These are phyloP conservation scores for Phytopythium oedochilum DNA, from an alignment of 352 stramenopile species.

Conservation along the genomic window DNA sequence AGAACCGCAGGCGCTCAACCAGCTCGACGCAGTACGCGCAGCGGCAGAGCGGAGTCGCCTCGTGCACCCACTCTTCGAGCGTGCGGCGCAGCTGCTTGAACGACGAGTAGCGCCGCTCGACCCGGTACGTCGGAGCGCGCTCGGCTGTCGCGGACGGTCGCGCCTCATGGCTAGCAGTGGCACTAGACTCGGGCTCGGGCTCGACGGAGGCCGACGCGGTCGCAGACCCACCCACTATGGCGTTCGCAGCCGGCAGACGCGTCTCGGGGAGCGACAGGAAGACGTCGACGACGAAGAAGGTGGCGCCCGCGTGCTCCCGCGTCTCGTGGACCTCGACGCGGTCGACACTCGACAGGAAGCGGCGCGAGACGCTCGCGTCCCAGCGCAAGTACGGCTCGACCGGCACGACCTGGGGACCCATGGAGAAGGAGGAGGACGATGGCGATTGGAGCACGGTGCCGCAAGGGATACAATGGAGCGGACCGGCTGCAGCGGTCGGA, in stretches of 20 bases:
- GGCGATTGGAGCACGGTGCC: background rate
- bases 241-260: too few relatives aligned
- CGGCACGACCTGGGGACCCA: conserved; percentile 1
- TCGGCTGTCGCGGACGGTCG: background rate
- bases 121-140: conserved; percentile 2
- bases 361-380: conserved; percentile 14
- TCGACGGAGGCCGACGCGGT: conserved; percentile 8
- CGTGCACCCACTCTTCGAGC: conserved; percentile 28
- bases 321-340: conserved; percentile 36
- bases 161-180: background rate
- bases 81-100: conserved; percentile 18
- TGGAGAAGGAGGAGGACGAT: background rate
- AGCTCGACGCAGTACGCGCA: conserved; percentile 50
- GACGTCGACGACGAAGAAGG: conserved; percentile 41
- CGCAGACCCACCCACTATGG: too few relatives aligned
- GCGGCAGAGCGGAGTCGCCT: conserved; percentile 4
- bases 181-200: background rate
- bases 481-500: conserved; percentile 1
- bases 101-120: conserved; percentile 58
- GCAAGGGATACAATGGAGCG: background rate
- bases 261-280: conserved; percentile 26
- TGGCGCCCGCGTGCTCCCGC: conserved; percentile 10
- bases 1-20: conserved; percentile 38
- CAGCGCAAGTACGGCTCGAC: conserved; percentile 25
- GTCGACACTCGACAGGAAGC: conserved; percentile 36